Conservation (phyloP, 2,329 filamentous ascomycete genomes). For the Fusarium pilosicola region DNA sequence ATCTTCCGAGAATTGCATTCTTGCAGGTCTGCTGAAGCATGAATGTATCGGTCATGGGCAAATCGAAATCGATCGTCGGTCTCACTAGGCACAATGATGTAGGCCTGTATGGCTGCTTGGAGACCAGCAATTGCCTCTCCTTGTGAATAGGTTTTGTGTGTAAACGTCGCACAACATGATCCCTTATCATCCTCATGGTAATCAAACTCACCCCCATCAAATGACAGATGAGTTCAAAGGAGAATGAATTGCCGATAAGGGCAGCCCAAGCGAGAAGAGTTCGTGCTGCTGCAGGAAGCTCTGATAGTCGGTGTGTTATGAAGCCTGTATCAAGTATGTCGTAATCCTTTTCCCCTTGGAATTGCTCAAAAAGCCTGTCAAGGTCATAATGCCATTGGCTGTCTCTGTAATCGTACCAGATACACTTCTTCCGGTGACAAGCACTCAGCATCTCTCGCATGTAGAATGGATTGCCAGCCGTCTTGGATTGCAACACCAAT, state of each 20-base stretch:
- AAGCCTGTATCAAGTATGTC: constrained; percentile 85
- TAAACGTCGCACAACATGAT: constrained; percentile 35
- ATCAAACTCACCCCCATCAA: constrained; percentile 80
- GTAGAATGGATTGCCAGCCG: constrained; percentile 88
- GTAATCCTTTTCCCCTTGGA: constrained; percentile 80
- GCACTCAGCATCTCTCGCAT: constrained; percentile 90
- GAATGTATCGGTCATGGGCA: constrained; percentile 86
- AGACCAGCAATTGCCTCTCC: constrained; percentile 79
- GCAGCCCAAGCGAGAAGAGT: constrained; percentile 88
- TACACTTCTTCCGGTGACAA: constrained; percentile 85
- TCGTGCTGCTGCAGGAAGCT: constrained; percentile 78
- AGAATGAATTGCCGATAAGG: constrained; percentile 83
- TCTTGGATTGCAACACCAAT: constrained; percentile 88
- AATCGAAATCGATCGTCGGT: constrained; percentile 90
- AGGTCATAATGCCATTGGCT: constrained; percentile 87
- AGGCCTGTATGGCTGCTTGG: constrained; percentile 83
- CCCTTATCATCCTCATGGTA: constrained; percentile 61
- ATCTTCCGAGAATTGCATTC: constrained; percentile 79
- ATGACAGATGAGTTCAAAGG: constrained; percentile 81
- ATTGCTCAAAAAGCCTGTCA: constrained; percentile 86
- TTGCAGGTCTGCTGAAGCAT: constrained; percentile 75
- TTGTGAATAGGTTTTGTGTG: constrained; percentile 62
- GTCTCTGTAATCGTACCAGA: constrained; percentile 89
- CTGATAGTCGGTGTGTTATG: constrained; percentile 79
- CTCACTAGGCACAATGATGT: constrained; percentile 82